Conservation (phyloP, 2,329 filamentous ascomycete genomes). For the Pseudonectria buxi region DNA sequence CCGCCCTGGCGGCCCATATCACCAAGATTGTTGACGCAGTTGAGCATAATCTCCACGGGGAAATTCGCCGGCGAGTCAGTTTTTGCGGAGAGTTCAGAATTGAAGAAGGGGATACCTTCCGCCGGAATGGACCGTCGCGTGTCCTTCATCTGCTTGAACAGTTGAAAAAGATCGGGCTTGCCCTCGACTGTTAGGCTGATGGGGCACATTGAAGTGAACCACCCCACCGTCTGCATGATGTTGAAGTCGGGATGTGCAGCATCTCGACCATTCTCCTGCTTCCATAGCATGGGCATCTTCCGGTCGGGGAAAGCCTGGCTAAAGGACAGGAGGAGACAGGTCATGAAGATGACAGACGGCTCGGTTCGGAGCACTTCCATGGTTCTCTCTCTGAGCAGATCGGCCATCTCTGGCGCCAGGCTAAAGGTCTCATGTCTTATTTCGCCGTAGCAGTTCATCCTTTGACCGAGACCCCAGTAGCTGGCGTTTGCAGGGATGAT, state of each 20-base stretch:
- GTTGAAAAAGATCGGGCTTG: conserved; percentile 42
- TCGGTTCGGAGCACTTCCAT: conserved; percentile 45
- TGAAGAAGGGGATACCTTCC: conserved; percentile 44
- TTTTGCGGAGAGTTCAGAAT: conserved; percentile 33
- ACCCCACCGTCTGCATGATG: conserved; percentile 51
- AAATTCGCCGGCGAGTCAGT: conserved; percentile 30
- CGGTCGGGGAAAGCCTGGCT: conserved; percentile 48
- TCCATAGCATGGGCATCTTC: conserved; percentile 45
- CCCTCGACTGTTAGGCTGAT: conserved; percentile 37
- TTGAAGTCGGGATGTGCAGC: conserved; percentile 39
- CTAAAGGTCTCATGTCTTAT: conserved; percentile 36
- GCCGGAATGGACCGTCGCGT: conserved; percentile 36
- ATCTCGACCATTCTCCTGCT: conserved; percentile 44
- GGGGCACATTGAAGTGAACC: conserved; percentile 53
- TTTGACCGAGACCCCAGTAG: conserved; percentile 42
- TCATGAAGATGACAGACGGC: conserved; percentile 46
- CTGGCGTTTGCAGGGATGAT: conserved; percentile 33
- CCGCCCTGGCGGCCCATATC: conserved; percentile 41
- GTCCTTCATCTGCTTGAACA: conserved; percentile 49
- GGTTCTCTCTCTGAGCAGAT: conserved; percentile 35
- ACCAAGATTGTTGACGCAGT: conserved; percentile 43
- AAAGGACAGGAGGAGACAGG: conserved; percentile 50
- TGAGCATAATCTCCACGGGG: conserved; percentile 54
- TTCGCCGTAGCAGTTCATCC: conserved; percentile 40
- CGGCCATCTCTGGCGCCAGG: conserved; percentile 35